Conservation (phyloP, 805 yeast genomes). For the Cyberlindnera japonica region DNA sequence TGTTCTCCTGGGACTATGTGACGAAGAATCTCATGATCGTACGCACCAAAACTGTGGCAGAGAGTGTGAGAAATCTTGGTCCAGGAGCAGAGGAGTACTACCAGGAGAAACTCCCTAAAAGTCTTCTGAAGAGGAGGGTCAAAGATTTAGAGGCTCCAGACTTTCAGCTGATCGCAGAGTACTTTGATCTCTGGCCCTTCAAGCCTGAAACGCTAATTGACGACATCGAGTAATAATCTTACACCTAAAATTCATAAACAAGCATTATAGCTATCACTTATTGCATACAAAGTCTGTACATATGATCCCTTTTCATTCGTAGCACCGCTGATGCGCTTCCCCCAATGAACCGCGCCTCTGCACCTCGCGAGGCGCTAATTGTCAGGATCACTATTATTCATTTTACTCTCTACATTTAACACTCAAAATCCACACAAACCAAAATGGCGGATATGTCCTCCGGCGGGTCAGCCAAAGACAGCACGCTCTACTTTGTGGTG, state of each 20-base stretch:
- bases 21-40: slow-evolving; percentile 55
- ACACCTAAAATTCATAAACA: too few relatives aligned
- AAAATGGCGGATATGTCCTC: background rate
- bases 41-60: slow-evolving; percentile 40
- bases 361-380: too few relatives aligned
- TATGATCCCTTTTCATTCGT: too few relatives aligned
- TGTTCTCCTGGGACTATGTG: slow-evolving; percentile 65
- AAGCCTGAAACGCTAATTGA: slow-evolving; percentile 48
- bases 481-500: slow-evolving; percentile 41
- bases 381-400: too few relatives aligned
- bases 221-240: background rate
- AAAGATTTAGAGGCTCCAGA: slow-evolving; percentile 52
- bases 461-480: background rate
- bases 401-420: too few relatives aligned
- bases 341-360: too few relatives aligned
- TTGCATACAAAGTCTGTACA: too few relatives aligned
- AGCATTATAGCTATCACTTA: too few relatives aligned
- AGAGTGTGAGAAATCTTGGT: slow-evolving; percentile 55
- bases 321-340: too few relatives aligned
- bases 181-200: slow-evolving; percentile 78
- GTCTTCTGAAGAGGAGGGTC: slow-evolving; percentile 42
- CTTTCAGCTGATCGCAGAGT: slow-evolving; percentile 44
- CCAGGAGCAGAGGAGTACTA: slow-evolving; percentile 74
- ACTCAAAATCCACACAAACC: background rate
- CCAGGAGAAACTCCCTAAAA: slow-evolving; percentile 30